Conservation (phyloP, 2,329 filamentous ascomycete genomes). For the Colletotrichum nymphaeae region DNA sequence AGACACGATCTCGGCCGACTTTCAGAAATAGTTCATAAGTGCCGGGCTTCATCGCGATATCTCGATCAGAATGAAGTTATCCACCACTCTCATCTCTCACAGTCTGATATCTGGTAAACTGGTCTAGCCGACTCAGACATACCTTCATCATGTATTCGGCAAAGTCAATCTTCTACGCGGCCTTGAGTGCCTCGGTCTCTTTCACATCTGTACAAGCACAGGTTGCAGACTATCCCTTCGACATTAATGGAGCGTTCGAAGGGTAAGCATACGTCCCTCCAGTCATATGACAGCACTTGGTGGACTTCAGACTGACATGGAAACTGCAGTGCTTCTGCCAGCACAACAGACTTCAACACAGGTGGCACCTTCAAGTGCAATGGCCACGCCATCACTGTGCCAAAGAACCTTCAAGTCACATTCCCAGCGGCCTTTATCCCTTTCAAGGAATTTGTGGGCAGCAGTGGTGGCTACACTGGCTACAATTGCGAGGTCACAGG, state of each 20-base stretch:
- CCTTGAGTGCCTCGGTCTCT: conserved; percentile 4
- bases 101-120: background rate
- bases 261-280: background rate
- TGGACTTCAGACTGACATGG: background rate
- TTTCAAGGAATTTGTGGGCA: conserved; percentile 36
- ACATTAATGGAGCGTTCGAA: conserved; percentile 33
- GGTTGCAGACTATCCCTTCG: conserved; percentile 22
- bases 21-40: conserved; percentile 8
- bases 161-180: conserved; percentile 8
- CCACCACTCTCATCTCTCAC: background rate
- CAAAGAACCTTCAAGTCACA: conserved; percentile 38
- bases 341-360: conserved; percentile 26
- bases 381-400: conserved; percentile 34
- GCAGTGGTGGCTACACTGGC: background rate
- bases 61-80: background rate
- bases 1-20: background rate
- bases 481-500: conserved; percentile 45
- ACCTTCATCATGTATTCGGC: conserved; percentile 10
- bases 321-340: conserved; percentile 27
- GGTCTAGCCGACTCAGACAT: background rate
- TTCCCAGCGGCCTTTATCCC: conserved; percentile 38
- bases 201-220: conserved; percentile 12
- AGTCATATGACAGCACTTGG: rapidly evolving
- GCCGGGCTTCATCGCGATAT: background rate
- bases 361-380: conserved; percentile 35